Evolutionary conservation across 306 rosid species (phyloP), one percentile per base, ranked within the genome.

Genomic region (Sicyos edulis): DNA sequence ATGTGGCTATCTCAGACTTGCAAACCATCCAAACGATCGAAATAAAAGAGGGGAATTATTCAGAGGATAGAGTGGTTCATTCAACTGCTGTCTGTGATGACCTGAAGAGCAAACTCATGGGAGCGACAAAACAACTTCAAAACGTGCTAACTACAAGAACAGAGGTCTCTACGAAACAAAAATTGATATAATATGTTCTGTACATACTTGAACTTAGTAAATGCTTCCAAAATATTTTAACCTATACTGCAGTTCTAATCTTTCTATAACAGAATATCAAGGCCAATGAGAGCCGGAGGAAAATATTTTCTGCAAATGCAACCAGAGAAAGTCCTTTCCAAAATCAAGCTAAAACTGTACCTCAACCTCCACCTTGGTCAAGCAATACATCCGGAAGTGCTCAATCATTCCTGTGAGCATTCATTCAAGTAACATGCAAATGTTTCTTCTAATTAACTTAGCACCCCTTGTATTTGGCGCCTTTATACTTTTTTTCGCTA

Each of bases 341-440:
- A 80, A 81, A 82, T 76, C 90, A 76, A 64, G 79, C 86, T 29
- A 90, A 88, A 79, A 74, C 84, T 20, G 65, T 84, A 76, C 83
- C 84, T 3, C 91, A 87, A 78, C 91, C 98, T 1, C 93, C 86
- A 61, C 98, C 98, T 58, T 92, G 96, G 98, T 92, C 91, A 71
- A 87, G 73, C 64, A 87, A 79, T 76, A 82, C 81, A 76, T 59
- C 82, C 71, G 86, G 77, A 58, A 79, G 56, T 80, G 72, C 68
- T 21, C 87, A 80, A 34, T 74, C 86, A 66, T 77, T 88, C 20
- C 64, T 34, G 98, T 92, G 77, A 86, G 96, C 83, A 57, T 60
- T 29, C 19, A 29, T 40, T 26, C 0, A 20, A 47, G 8, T 68
- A 57, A 14, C 72, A 44, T 6, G 72, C 55, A 13, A 13, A 66